Conservation (phyloP, 768 basidiomycete species). For the Gymnopilus dilepis region DNA sequence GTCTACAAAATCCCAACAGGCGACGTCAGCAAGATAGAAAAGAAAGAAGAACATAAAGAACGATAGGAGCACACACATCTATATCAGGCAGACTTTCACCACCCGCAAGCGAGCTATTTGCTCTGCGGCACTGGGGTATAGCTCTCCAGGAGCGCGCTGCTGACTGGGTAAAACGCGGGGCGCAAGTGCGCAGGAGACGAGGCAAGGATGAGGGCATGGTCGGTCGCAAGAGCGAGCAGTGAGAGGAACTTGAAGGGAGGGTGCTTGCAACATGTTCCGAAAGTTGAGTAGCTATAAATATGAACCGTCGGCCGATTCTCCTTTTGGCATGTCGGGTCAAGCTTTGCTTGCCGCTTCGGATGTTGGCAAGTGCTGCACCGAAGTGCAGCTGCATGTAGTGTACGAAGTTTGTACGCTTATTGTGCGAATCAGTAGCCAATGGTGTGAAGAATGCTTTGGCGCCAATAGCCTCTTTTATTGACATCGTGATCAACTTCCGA, state of each 20-base stretch:
- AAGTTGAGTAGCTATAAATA: slow-evolving; percentile 1
- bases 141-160: slow-evolving; percentile 4
- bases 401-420: too few relatives aligned
- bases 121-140: slow-evolving; percentile 10
- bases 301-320: neutral
- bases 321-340: neutral
- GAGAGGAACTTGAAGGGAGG: slow-evolving; percentile 4
- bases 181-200: slow-evolving; percentile 25
- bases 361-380: neutral
- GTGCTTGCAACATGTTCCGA: slow-evolving; percentile 7
- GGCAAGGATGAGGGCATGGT: slow-evolving; percentile 29
- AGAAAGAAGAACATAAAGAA: neutral
- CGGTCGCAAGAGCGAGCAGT: neutral
- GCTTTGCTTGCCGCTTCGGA: neutral
- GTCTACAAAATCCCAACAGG: slow-evolving; percentile 43
- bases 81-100: slow-evolving; percentile 35
- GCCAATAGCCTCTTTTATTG: too few relatives aligned
- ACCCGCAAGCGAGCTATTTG: slow-evolving; percentile 19
- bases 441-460: too few relatives aligned
- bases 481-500: too few relatives aligned
- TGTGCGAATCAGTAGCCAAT: too few relatives aligned
- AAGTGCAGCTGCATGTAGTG: too few relatives aligned
- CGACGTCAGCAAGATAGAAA: slow-evolving; percentile 8
- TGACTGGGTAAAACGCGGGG: neutral
- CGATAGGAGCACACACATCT: slow-evolving; percentile 33